Evolutionary conservation across 352 stramenopile genomes (phyloP), one percentile per base, ranked within the genome.

Genomic region (Phytophthora podocarpi): DNA sequence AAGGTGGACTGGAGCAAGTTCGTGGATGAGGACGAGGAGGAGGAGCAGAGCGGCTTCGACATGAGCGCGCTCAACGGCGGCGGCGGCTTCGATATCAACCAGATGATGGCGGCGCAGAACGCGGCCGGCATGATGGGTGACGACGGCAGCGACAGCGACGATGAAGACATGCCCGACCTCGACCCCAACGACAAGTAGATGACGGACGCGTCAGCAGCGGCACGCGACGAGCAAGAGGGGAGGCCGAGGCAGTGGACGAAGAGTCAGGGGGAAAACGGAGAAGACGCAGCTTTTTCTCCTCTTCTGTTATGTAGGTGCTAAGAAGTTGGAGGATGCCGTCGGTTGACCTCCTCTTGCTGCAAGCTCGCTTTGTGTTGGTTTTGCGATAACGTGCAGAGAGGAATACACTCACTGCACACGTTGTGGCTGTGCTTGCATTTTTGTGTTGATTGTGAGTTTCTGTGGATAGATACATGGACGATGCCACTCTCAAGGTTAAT

Each of bases 1-100:
- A 95, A 94, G 70, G 87, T 98, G 67, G 96, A 99, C 78, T 99
- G 96, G 96, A 87, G 93, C 85, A 96, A 96, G 71, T 99, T 98
- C 71, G 93, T 98, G 34, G 96, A 99, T 70, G 95, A 99, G 73
- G 96, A 99, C 70, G 96, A 99, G 37, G 93, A 98, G 52, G 90
- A 97, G 20, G 93, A 96, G 41, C 75, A 90, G 59, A 71, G 64
- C 20, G 83, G 85, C 64, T 95, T 96, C 57, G 87, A 96, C 67
- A 89, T 94, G 78, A 93, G 80, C 60, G 88, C 87, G 61, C 82
- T 95, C 41, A 89, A 80, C 63, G 87, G 85, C 59, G 87, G 80
- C 42, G 89, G 82, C 37, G 94, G 93, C 64, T 98, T 98, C 66
- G 96, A 98, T 76, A 98, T 97, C 65, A 97, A 95, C 69, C 87